Evolutionary conservation across 2,329 filamentous ascomycete species (phyloP).

Genomic region (Epichloe gansuensis): DNA sequence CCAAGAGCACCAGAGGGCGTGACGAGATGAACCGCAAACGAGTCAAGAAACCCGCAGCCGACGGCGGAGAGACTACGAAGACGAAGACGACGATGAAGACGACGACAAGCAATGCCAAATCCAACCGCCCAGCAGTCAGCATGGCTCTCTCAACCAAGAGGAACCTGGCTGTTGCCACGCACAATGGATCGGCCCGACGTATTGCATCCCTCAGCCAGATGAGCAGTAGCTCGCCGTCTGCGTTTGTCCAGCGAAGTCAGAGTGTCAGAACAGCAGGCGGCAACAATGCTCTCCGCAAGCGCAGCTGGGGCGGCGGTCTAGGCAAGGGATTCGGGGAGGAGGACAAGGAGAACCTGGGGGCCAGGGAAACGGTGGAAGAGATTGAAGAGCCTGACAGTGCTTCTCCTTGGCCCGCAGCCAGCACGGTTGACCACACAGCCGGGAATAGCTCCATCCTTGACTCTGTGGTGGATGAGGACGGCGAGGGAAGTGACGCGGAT

Average conservation of each 20-base stretch:
- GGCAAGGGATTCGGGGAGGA: slow-evolving; percentile 39
- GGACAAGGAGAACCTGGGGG: slow-evolving; percentile 50
- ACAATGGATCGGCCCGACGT: slow-evolving; percentile 52
- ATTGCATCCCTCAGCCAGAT: slow-evolving; percentile 91
- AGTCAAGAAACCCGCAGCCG: slow-evolving; percentile 28
- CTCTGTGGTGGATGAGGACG: slow-evolving; percentile 10
- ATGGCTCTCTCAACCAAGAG: slow-evolving; percentile 43
- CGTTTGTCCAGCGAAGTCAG: slow-evolving; percentile 63
- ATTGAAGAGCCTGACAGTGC: slow-evolving; percentile 22
- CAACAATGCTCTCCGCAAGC: slow-evolving; percentile 48
- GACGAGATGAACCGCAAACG: slow-evolving; percentile 50
- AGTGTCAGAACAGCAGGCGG: slow-evolving; percentile 54
- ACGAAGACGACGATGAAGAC: neutral
- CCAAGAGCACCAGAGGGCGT: slow-evolving; percentile 43
- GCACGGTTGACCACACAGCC: slow-evolving; percentile 2
- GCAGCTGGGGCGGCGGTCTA: slow-evolving; percentile 51
- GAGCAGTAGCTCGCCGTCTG: slow-evolving; percentile 55
- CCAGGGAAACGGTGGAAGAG: slow-evolving; percentile 55
- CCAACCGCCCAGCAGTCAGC: slow-evolving; percentile 28
- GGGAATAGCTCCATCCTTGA: slow-evolving; percentile 9
- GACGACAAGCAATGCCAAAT: slow-evolving; percentile 9
- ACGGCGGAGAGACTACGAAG: slow-evolving; percentile 8
- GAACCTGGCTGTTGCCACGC: slow-evolving; percentile 32
- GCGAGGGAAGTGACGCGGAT: slow-evolving; percentile 34
- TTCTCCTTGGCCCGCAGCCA: slow-evolving; percentile 6